Base-by-base conservation (phyloP, 2,329 filamentous ascomycete genomes). In the Pyrenochaeta sp. region DNA sequence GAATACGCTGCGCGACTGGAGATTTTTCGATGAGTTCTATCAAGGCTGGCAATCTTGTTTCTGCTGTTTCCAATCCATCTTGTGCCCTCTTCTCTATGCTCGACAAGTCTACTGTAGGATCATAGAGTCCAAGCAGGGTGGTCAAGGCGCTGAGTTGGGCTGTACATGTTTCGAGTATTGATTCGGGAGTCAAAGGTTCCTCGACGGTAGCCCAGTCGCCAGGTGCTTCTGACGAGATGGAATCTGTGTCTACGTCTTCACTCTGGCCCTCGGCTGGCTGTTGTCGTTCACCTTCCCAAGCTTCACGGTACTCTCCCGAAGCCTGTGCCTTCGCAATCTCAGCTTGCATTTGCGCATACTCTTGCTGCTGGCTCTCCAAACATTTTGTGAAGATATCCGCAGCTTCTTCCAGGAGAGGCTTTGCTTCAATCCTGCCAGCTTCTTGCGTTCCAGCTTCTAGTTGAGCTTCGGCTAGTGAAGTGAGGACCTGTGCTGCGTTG, bases 401-500 rank as follows among this genome's bases (percentile, higher is more conserved):
- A 7, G 85, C 82, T 75, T 91, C 83, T 63, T 89, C 80, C 17
- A 88, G 75, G 9, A 84, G 75, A 20, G 78, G 77, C 12, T 84
- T 74, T 0, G 84, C 82, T 50, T 57, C 84, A 75, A 35, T 74
- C 67, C 37, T 80, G 76, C 70, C 72, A 7, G 51, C 48, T 35
- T 63, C 60, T 14, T 69, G 64, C 5, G 81, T 79, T 36, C 80
- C 81, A n/a, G 80, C 79, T 44, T 86, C 83, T 0, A 82, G 78
- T 7, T 85, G 69, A 2, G 78, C 78, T 75, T 91, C 89, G 1
- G 86, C 87, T 32, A 91, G 77, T 57, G 83, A 86, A 0, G 85
- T 88, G 32, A 91, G 77, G 3, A 90, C 85, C 72, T 91, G 89
- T 1, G 85, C 87, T 5, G 86, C 87, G 68, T 91, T 92, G 78